A percentile compares a stretch with the other conserved stretches of the same genome.
These are phyloP conservation scores for Casaregolazyma suthepensis DNA, from an alignment of 1,139 yeast species.

Conservation along the genomic window DNA sequence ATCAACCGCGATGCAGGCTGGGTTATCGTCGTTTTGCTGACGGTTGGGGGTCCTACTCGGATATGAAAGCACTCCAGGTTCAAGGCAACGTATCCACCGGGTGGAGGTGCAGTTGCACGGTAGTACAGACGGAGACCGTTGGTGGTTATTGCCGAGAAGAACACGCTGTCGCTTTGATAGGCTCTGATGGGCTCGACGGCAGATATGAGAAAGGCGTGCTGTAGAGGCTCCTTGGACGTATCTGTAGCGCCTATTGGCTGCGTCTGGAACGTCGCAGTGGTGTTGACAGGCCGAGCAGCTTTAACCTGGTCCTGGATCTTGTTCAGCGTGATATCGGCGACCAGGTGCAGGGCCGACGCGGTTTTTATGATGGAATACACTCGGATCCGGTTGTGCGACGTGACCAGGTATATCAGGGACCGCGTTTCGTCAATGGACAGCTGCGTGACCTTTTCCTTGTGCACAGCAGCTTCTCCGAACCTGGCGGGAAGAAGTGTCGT, in stretches of 20 bases:
- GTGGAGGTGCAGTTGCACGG: conserved; percentile 6
- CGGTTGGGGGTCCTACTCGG: conserved; percentile 4
- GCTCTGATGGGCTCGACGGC: conserved; percentile 6
- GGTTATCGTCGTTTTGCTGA: conserved; percentile 1
- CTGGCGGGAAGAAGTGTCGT: conserved; percentile 22
- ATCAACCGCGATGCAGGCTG: conserved; percentile 2
- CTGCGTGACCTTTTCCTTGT: conserved; percentile 11
- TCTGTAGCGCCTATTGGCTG: background rate
- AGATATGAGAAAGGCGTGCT: conserved; percentile 3
- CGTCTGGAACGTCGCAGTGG: conserved; percentile 2
- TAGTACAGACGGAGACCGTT: conserved; percentile 6
- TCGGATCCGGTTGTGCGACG: conserved; percentile 76
- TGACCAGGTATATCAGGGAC: conserved; percentile 70
- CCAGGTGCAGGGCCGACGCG: conserved; percentile 26
- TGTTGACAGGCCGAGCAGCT: conserved; percentile 5
- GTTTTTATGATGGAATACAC: conserved; percentile 52
- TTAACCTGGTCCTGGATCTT: conserved; percentile 5
- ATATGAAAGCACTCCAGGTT: conserved; percentile 7
- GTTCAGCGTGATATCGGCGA: conserved; percentile 3
- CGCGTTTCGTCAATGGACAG: conserved; percentile 57
- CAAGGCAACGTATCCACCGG: background rate
- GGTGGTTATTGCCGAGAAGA: conserved; percentile 6
- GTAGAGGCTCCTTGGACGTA: background rate
- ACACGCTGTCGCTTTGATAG: conserved; percentile 1
- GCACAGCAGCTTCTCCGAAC: conserved; percentile 8